Evolutionary conservation across 257 asterid species (phyloP).

Genomic region (Solanum corneliomulleri): DNA sequence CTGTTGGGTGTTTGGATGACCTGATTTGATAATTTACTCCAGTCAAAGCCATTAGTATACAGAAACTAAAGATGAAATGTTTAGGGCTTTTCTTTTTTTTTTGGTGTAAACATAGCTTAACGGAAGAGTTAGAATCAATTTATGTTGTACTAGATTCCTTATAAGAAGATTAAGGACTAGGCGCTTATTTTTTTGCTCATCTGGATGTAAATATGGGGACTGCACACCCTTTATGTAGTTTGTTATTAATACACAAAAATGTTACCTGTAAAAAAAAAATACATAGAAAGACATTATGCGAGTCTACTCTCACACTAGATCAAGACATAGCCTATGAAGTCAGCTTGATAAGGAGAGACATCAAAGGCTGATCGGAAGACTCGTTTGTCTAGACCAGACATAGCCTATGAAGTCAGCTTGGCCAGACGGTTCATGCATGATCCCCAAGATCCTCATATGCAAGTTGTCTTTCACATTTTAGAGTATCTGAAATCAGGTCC

Average conservation of each 20-base stretch:
- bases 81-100: no score
- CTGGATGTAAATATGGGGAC: no score
- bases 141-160: no score
- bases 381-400: neutral
- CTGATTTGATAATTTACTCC: neutral
- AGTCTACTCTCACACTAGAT: neutral
- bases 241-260: no score
- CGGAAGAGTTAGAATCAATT: no score
- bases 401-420: neutral
- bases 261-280: neutral
- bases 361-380: neutral
- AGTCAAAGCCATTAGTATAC: neutral
- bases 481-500: neutral
- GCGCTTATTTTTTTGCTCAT: no score
- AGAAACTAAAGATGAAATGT: no score
- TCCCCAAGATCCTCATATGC: neutral
- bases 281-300: neutral
- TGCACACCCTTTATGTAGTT: no score
- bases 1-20: neutral
- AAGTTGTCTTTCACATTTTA: neutral
- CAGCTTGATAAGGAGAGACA: neutral
- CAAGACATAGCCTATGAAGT: neutral
- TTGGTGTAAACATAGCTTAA: no score
- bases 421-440: neutral
- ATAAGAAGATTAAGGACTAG: no score